Percentiles rank a stretch among this genome's conserved stretches.
These are phyloP conservation scores for Suhomyces panamericanus DNA, from an alignment of 1,139 yeast species.

Conservation along the genomic window DNA sequence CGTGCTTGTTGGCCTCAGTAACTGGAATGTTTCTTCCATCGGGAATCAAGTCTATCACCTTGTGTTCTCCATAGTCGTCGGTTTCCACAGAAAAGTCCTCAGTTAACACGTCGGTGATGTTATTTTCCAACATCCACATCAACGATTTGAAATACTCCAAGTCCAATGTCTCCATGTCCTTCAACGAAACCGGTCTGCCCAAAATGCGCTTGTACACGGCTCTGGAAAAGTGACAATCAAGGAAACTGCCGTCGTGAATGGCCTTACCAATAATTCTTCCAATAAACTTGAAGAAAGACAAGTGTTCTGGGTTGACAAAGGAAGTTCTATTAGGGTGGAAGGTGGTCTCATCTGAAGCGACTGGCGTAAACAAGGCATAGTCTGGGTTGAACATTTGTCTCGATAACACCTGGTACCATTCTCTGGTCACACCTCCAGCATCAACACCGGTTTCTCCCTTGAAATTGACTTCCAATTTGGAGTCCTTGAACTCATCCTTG, in stretches of 20 bases:
- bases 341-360: constrained; percentile 88
- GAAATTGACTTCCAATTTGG: constrained; percentile 77
- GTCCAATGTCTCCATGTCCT: constrained; percentile 94
- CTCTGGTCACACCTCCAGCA: constrained; percentile 97
- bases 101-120: constrained; percentile 93
- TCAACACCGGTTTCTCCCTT: constrained; percentile 96
- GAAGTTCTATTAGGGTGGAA: constrained; percentile 96
- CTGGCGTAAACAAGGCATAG: constrained; percentile 90
- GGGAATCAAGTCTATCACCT: constrained; percentile 73
- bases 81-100: constrained; percentile 94
- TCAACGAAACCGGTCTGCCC: constrained; percentile 78
- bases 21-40: constrained; percentile 84
- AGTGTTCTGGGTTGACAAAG: constrained; percentile 89
- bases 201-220: constrained; percentile 90
- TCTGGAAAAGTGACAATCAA: constrained; percentile 94
- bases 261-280: constrained; percentile 96
- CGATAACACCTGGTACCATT: constrained; percentile 94
- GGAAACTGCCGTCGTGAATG: constrained; percentile 77
- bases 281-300: constrained; percentile 89
- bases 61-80: constrained; percentile 92
- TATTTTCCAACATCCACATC: constrained; percentile 96
- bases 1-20: constrained; percentile 87
- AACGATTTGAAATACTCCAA: constrained; percentile 89
- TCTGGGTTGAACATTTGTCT: constrained; percentile 97
- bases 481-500: constrained; percentile 69